phyloP scores from a whole-genome alignment of 768 basidiomycete genomes.

The Pholiota conissans region DNA sequence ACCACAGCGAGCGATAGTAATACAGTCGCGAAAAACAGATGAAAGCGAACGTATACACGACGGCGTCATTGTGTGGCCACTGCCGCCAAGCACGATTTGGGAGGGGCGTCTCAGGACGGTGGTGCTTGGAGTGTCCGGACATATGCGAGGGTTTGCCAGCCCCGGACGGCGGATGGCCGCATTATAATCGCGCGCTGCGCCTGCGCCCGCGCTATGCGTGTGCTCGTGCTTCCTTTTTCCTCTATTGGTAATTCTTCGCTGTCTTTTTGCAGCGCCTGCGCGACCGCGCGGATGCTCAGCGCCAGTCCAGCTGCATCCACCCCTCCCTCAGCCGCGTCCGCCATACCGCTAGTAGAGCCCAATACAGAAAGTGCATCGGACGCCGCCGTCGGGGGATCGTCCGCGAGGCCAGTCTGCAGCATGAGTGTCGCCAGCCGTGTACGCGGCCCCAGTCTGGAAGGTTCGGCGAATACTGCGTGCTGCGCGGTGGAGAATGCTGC shows the following conservation, averaged over 20 bases:
- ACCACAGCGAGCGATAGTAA: no score
- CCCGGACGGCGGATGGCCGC: constrained; percentile 47
- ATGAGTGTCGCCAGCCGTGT: constrained; percentile 55
- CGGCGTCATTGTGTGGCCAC: no score
- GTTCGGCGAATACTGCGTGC: constrained; percentile 56
- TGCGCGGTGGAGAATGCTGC: constrained; percentile 57
- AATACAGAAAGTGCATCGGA: constrained; percentile 3
- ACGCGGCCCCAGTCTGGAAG: constrained; percentile 42
- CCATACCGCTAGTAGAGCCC: constrained; percentile 21
- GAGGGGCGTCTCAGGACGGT: no score
- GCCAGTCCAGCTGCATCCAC: constrained; percentile 12
- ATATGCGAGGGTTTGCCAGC: constrained; percentile 65
- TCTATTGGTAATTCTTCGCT: constrained; percentile 10
- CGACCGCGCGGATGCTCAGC: constrained; percentile 49
- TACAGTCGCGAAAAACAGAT: no score
- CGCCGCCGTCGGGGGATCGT: constrained; percentile 34
- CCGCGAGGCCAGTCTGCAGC: constrained; percentile 40
- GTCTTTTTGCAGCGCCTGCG: constrained; percentile 26
- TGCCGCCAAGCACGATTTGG: no score
- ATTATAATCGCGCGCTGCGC: constrained; percentile 69
- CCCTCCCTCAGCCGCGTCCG: constrained; percentile 30
- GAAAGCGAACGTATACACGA: no score
- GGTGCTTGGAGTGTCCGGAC: constrained; percentile 31
- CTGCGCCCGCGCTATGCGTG: constrained; percentile 32
- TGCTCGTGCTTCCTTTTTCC: not conserved